Conservation (phyloP, 2,329 filamentous ascomycete species). For the Myrmaecium sp. region DNA sequence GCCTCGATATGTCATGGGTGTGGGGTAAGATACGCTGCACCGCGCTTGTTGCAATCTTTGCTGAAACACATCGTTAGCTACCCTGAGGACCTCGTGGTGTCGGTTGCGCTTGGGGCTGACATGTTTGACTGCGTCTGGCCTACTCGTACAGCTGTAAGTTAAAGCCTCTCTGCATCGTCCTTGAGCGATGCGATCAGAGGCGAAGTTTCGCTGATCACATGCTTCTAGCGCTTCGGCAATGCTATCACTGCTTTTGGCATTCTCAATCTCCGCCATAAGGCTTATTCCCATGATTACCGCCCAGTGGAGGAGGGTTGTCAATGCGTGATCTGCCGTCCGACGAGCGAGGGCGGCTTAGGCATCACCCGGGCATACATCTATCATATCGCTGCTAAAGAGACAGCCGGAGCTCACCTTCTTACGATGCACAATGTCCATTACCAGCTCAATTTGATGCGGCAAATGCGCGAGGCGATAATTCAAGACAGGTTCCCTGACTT, state of each 20-base stretch:
- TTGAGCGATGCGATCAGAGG: background rate
- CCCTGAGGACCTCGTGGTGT: slow-evolving; percentile 87
- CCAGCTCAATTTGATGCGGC: slow-evolving; percentile 67
- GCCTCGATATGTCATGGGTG: slow-evolving; percentile 98
- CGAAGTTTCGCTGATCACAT: slow-evolving; percentile 1
- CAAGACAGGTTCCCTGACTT: slow-evolving; percentile 68
- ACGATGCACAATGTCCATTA: slow-evolving; percentile 96
- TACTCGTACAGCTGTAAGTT: slow-evolving; percentile 68
- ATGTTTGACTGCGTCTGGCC: slow-evolving; percentile 99
- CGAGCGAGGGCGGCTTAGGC: slow-evolving; percentile 52
- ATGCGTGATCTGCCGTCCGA: slow-evolving; percentile 58
- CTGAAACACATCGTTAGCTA: too few species aligned
- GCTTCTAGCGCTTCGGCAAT: slow-evolving; percentile 62
- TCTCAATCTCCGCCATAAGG: slow-evolving; percentile 66
- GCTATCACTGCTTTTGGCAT: slow-evolving; percentile 68
- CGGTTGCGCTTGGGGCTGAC: slow-evolving; percentile 82
- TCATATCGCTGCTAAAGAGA: slow-evolving; percentile 88
- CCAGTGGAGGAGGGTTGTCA: slow-evolving; percentile 71
- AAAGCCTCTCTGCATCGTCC: slow-evolving; percentile 4
- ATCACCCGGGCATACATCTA: slow-evolving; percentile 81
- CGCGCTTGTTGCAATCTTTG: background rate
- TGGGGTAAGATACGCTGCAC: too few species aligned
- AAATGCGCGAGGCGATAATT: slow-evolving; percentile 59
- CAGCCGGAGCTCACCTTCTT: slow-evolving; percentile 67
- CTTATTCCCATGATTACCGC: slow-evolving; percentile 62